Base-by-base conservation (phyloP, 176 grass and related monocot genomes). In the Elaeis guineensis region DNA sequence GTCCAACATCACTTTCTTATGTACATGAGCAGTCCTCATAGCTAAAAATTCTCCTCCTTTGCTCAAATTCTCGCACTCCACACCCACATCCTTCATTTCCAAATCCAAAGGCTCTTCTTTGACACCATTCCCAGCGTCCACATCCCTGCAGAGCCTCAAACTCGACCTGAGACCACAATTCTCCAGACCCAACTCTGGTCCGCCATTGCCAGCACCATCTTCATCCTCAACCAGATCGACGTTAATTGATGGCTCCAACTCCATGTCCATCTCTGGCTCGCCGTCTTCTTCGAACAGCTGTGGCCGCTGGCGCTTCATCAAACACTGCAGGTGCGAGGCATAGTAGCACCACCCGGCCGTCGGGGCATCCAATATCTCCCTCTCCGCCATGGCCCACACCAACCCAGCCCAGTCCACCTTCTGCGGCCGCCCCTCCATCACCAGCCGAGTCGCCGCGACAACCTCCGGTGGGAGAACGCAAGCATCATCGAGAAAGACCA, bases 11-110 rank as follows among this genome's bases (percentile, higher is more conserved):
- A 80, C 62, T 54, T 74, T 83, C 82, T 78, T 90, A 63, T 82
- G 66, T 35, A 35, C 32, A 49, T 21, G 55, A 73, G 85, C 75
- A 54, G 63, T 73, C 50, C 87, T 79, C 44, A 86, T 86, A 57
- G 93, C 69, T 67, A 98, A 83, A 70, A 92, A 89, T 16, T 78
- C 67, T 17, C 79, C 81, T 21, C 50, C 72, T 79, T 78, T 81
- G 69, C 74, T 83, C 79, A 98, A 81, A 74, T 87, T 86, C 61
- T 89, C 88, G 63, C 89, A 92, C 72, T 79, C 60, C 85, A 95
- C 62, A 63, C 26, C 83, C 23, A 5, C 72, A 62, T 83, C 62
- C 5, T 61, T 74, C 67, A 77, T 63, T 19, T 17, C 77, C 25
- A 78, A 49, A 5, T 68, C 55, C 93, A 84, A 89, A 69, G 65